Base-by-base conservation (phyloP, 2,329 filamentous ascomycete genomes). In the Claviceps fusiformis region DNA sequence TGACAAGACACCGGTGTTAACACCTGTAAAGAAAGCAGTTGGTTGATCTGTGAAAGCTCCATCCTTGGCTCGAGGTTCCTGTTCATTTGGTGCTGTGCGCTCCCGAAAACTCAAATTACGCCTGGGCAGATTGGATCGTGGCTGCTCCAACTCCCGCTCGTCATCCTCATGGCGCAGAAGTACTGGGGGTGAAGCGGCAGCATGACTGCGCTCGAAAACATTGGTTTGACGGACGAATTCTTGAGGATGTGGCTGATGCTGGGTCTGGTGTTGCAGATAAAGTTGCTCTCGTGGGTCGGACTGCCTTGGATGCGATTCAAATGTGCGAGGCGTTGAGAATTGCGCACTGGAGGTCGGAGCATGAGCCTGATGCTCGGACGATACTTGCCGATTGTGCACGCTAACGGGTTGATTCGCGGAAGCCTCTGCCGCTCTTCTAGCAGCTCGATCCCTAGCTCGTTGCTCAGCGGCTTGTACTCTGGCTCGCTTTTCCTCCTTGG, bases 401-500 rank as follows among this genome's bases (percentile, higher is more conserved):
- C 55, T 61, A 19, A 56, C 44, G 54, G 61, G 60, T 53, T 59
- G 60, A 17, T 56, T 58, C 17, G 56, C 54, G 35, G 61, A 59
- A 37, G 58, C 62, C 47, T 59, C 60, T 59, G 62, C 61, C 52
- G 68, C 62, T 61, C 63, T 67, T 29, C 71, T 68, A 43, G 76
- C 76, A 13, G 73, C 75, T 61, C 75, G 77, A 64, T 92, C 84
- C 61, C 83, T 80, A 19, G 85, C 80, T 47, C 81, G 79, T 61
- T 83, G 77, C 68, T 96, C 92, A 6, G 89, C 89, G 63, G 92
- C 87, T 66, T 90, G 81, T 5, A 92, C 82, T 50, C 89, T 80
- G 9, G 90, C 89, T 60, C 92, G 81, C 69, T 95, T 95, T 70
- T 96, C 91, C 71, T 96, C 91, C 69, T 96, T 97, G 68, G 87